Conservation (phyloP, 192 early-diverging fungal genomes). For the Coemansia sp. region DNA sequence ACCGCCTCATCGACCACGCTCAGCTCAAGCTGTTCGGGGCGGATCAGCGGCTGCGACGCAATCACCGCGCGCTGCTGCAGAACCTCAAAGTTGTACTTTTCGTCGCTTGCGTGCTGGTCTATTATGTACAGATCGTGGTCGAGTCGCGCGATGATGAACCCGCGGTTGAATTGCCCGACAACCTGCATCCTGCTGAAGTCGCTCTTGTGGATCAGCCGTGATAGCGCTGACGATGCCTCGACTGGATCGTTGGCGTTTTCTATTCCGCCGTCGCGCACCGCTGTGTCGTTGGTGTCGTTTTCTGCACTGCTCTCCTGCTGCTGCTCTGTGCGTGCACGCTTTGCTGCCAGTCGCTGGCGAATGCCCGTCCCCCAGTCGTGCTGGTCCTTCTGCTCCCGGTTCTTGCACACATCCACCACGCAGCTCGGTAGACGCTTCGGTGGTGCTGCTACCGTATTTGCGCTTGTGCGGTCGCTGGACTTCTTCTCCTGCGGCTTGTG, state of each 20-base stretch:
- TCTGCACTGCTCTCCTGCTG: constrained; percentile 18
- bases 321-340: constrained; percentile 9
- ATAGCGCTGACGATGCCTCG: constrained; percentile 23
- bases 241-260: constrained; percentile 16
- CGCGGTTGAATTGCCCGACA: constrained; percentile 95
- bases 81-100: constrained; percentile 95
- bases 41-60: constrained; percentile 69
- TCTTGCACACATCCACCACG: constrained; percentile 33
- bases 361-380: constrained; percentile 21
- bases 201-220: constrained; percentile 63
- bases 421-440: constrained; percentile 21
- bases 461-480: background rate
- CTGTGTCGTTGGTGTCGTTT: background rate
- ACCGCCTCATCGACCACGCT: constrained; percentile 77
- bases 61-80: constrained; percentile 66
- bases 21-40: constrained; percentile 67
- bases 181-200: constrained; percentile 87
- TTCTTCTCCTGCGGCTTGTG: background rate
- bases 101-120: constrained; percentile 97
- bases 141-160: constrained; percentile 86
- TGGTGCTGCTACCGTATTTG: background rate
- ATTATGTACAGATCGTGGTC: constrained; percentile 80
- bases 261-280: constrained; percentile 28
- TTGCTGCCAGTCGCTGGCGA: constrained; percentile 15
- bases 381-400: constrained; percentile 29